These are phyloP conservation scores for Rosa lucieae DNA, from an alignment of 306 rosid genomes.

Conservation along the genomic window DNA sequence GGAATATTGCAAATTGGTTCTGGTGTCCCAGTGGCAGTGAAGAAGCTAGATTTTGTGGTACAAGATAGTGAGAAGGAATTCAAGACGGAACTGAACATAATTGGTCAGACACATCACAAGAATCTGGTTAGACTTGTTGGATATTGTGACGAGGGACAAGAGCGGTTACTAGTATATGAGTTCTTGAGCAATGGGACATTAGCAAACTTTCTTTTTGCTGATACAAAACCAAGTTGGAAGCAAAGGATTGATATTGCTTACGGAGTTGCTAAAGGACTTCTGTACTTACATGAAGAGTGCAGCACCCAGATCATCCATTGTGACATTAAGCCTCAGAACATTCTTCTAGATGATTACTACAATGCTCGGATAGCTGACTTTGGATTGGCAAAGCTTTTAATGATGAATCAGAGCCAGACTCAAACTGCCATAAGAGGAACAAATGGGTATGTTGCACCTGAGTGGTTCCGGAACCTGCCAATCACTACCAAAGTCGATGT, in stretches of 20 bases:
- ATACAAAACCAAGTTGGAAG: conserved; percentile 30
- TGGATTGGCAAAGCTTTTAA: conserved; percentile 45
- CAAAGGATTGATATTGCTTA: conserved; percentile 20
- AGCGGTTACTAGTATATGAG: conserved; percentile 29
- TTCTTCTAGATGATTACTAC: conserved; percentile 33
- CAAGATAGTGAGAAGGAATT: conserved; percentile 31
- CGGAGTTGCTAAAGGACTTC: conserved; percentile 31
- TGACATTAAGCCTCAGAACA: conserved; percentile 55
- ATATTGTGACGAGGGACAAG: conserved; percentile 21
- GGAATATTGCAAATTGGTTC: conserved; percentile 12
- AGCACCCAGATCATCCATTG: conserved; percentile 42
- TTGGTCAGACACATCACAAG: conserved; percentile 39
- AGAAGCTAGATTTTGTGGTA: conserved; percentile 16
- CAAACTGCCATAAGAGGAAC: conserved; percentile 41
- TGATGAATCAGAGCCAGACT: conserved; percentile 38
- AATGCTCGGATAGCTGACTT: conserved; percentile 36
- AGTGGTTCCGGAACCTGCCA: conserved; percentile 41
- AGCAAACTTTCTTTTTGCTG: conserved; percentile 24
- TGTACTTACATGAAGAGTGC: conserved; percentile 48
- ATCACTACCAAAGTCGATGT: conserved; percentile 42
- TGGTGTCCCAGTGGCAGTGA: conserved; percentile 25
- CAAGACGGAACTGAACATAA: conserved; percentile 24
- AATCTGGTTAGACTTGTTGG: conserved; percentile 31
- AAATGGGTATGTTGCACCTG: conserved; percentile 51
- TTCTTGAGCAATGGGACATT: conserved; percentile 30